A percentile compares a stretch with the other conserved stretches of the same genome.
phyloP scores from a whole-genome alignment of 495 filamentous ascomycete genomes.

The Ramalina peruviana region DNA sequence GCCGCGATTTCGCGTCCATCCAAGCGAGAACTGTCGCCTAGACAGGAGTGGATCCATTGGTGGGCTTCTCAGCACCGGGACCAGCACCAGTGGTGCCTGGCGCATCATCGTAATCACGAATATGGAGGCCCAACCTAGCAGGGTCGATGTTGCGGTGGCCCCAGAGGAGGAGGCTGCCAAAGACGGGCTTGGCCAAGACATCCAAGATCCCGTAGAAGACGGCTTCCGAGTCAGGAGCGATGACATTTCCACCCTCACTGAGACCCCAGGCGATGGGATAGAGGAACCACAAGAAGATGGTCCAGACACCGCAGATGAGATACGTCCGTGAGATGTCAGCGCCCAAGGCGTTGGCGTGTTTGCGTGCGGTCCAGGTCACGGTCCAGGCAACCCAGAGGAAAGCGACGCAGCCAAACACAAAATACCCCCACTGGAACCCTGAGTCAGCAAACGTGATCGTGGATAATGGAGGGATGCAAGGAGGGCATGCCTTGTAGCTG shows the following conservation, averaged over 20 bases:
- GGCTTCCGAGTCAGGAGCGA: conserved; percentile 46
- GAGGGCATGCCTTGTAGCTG: conserved; percentile 33
- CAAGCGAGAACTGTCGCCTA: too few relatives aligned
- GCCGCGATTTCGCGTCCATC: too few relatives aligned
- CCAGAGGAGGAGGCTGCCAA: conserved; percentile 36
- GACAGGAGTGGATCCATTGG: too few relatives aligned
- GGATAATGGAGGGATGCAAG: background rate
- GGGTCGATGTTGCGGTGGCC: conserved; percentile 42
- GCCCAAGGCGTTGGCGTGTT: conserved; percentile 39
- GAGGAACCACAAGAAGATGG: conserved; percentile 40
- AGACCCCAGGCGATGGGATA: conserved; percentile 60
- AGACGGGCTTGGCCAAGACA: conserved; percentile 42
- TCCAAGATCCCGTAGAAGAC: conserved; percentile 61
- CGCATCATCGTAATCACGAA: conserved; percentile 27
- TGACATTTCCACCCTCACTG: conserved; percentile 52
- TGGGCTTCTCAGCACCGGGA: too few relatives aligned
- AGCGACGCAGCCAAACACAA: conserved; percentile 44
- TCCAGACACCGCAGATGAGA: conserved; percentile 34
- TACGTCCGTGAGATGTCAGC: conserved; percentile 35
- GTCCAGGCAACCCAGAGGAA: conserved; percentile 39
- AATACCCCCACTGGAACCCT: conserved; percentile 38
- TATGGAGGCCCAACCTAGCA: conserved; percentile 28
- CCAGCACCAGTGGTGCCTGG: background rate
- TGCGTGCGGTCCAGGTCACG: conserved; percentile 41
- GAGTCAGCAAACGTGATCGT: background rate